Evolutionary conservation across 441 rosid species (phyloP).

Genomic region (Adansonia rubrostipa): DNA sequence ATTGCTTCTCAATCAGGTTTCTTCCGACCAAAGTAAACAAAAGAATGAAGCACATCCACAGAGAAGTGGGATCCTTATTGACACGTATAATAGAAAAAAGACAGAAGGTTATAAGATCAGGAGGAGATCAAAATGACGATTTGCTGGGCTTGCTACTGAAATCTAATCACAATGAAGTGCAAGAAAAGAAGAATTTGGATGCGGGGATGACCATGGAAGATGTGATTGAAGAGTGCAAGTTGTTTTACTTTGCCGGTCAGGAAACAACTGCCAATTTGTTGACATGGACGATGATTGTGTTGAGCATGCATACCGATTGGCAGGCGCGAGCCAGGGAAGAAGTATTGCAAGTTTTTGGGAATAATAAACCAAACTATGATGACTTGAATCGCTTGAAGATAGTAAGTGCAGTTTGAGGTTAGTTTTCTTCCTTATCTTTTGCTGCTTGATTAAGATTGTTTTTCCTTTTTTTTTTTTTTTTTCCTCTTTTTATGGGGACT

Average conservation of each 20-base stretch:
- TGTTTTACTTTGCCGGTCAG: constrained; percentile 56
- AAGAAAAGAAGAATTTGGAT: constrained; percentile 23
- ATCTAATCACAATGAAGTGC: constrained; percentile 29
- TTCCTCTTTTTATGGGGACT: constrained; percentile 12
- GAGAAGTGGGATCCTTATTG: constrained; percentile 31
- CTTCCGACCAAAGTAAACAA: constrained; percentile 36
- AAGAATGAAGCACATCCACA: constrained; percentile 32
- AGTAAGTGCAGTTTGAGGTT: constrained; percentile 27
- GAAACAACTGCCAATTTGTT: constrained; percentile 56
- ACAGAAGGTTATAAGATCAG: constrained; percentile 33
- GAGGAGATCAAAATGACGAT: constrained; percentile 42
- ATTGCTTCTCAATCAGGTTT: constrained; percentile 22
- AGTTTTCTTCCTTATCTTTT: background rate
- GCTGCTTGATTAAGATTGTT: background rate
- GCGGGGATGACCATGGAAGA: constrained; percentile 42
- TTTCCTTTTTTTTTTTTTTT: too few relatives aligned
- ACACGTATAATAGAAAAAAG: constrained; percentile 42
- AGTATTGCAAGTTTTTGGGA: constrained; percentile 44
- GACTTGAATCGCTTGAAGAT: constrained; percentile 44
- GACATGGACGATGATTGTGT: constrained; percentile 50
- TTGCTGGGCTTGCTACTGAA: constrained; percentile 47
- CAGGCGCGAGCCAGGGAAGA: constrained; percentile 58
- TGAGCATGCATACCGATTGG: constrained; percentile 60
- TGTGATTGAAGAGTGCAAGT: constrained; percentile 55
- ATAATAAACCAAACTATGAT: constrained; percentile 35